Evolutionary conservation across 805 yeast genomes (phyloP).

Genomic region (Teunomyces cretensis): DNA sequence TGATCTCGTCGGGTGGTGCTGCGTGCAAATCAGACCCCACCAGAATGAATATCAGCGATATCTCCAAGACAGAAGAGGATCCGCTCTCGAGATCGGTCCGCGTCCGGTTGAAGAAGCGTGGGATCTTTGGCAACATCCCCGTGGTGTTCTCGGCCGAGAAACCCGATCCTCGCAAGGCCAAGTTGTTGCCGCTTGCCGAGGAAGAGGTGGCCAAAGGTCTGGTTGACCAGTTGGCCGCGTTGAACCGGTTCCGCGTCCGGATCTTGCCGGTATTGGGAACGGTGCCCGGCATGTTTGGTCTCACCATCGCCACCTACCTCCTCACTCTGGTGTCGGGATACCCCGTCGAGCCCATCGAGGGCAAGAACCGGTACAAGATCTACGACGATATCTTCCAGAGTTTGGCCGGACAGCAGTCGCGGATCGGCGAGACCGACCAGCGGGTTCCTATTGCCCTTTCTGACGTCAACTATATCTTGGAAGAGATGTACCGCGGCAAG

Average conservation of each 20-base stretch:
- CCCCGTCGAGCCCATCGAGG: conserved; percentile 87
- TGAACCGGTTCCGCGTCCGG: conserved; percentile 88
- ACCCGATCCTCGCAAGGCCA: conserved; percentile 94
- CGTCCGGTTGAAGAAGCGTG: conserved; percentile 75
- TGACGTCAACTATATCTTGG: conserved; percentile 81
- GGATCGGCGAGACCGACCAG: conserved; percentile 72
- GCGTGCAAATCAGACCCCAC: conserved; percentile 96
- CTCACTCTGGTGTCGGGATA: conserved; percentile 81
- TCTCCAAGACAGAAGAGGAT: conserved; percentile 89
- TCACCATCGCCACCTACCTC: conserved; percentile 82
- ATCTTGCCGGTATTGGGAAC: conserved; percentile 95
- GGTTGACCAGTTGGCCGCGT: conserved; percentile 83
- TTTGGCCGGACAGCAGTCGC: conserved; percentile 81
- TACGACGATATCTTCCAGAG: conserved; percentile 83
- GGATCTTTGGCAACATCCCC: conserved; percentile 74
- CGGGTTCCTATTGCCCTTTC: conserved; percentile 68
- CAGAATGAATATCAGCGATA: conserved; percentile 83
- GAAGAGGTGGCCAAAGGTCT: conserved; percentile 77
- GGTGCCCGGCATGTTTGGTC: conserved; percentile 95
- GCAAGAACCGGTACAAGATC: conserved; percentile 79
- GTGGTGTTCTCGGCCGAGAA: conserved; percentile 93
- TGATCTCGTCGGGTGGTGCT: conserved; percentile 94
- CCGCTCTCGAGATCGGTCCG: conserved; percentile 87
- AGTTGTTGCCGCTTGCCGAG: conserved; percentile 79
- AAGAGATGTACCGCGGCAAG: conserved; percentile 91